Conservation (phyloP, 441 rosid genomes). For the Brassica balearica region DNA sequence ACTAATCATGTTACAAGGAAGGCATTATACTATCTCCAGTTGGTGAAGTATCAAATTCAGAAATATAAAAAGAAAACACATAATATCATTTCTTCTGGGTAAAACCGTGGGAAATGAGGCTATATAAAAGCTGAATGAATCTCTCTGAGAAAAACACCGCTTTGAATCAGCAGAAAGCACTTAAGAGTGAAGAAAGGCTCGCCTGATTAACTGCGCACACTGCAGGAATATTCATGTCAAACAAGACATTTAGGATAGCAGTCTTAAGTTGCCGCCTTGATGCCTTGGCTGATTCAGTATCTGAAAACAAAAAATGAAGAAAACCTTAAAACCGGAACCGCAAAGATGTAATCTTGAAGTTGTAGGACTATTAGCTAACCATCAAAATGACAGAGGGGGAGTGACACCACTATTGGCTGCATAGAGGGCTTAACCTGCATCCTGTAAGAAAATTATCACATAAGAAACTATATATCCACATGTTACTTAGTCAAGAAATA, state of each 20-base stretch:
- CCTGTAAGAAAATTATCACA: conserved; percentile 49
- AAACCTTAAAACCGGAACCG: conserved; percentile 19
- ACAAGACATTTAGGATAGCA: conserved; percentile 68
- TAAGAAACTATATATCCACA: conserved; percentile 16
- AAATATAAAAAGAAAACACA: not conserved
- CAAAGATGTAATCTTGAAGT: conserved; percentile 18
- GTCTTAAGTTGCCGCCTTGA: conserved; percentile 89
- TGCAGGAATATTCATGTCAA: conserved; percentile 91
- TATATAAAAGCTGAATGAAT: not conserved
- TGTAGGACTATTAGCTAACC: conserved; percentile 56
- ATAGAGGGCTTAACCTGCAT: conserved; percentile 77
- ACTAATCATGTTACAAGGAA: conserved; percentile 11
- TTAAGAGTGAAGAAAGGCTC: conserved; percentile 18
- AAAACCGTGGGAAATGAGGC: not conserved
- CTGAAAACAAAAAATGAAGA: conserved; percentile 45
- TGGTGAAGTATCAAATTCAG: conserved; percentile 10
- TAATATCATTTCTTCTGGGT: not conserved
- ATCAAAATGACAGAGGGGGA: conserved; percentile 91
- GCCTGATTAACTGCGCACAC: conserved; percentile 94
- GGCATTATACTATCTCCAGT: conserved; percentile 1
- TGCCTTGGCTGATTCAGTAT: conserved; percentile 90
- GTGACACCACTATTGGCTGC: conserved; percentile 79
- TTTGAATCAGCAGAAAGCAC: conserved; percentile 6
- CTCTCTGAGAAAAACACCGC: not conserved
- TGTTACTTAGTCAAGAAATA: not conserved